phyloP scores from a whole-genome alignment of 2,329 filamentous ascomycete species.

The Penicillium sp. region DNA sequence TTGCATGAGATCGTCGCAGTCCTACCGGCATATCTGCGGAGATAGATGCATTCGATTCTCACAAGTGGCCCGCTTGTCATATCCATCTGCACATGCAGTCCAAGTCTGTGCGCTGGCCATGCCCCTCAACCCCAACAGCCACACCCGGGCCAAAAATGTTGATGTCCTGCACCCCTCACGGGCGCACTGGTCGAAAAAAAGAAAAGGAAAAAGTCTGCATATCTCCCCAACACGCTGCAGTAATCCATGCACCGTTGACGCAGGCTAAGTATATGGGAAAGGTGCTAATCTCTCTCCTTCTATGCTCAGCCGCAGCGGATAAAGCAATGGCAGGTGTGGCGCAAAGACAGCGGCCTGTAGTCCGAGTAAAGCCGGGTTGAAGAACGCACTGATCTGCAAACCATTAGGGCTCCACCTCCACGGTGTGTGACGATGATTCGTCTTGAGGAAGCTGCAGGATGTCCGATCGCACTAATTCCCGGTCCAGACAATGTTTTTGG shows the following conservation, averaged over 20 bases:
- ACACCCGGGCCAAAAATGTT: background rate
- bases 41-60: constrained; percentile 5
- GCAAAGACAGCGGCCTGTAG: constrained; percentile 9
- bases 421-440: constrained; percentile 3
- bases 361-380: constrained; percentile 8
- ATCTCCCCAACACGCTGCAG: background rate
- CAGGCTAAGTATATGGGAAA: background rate
- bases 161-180: background rate
- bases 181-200: background rate
- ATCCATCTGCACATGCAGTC: constrained; percentile 13
- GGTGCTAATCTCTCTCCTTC: background rate
- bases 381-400: constrained; percentile 15
- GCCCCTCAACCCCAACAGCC: constrained; percentile 1
- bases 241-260: background rate
- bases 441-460: constrained; percentile 10
- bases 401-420: background rate
- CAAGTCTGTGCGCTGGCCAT: constrained; percentile 6
- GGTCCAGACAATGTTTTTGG: background rate
- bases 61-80: constrained; percentile 18
- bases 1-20: constrained; percentile 20
- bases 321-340: constrained; percentile 13
- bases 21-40: constrained; percentile 9
- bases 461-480: constrained; percentile 7
- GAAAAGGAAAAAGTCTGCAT: background rate
- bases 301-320: constrained; percentile 12